Conservation (phyloP, 129 eudicot species). For the Calendula officinalis region DNA sequence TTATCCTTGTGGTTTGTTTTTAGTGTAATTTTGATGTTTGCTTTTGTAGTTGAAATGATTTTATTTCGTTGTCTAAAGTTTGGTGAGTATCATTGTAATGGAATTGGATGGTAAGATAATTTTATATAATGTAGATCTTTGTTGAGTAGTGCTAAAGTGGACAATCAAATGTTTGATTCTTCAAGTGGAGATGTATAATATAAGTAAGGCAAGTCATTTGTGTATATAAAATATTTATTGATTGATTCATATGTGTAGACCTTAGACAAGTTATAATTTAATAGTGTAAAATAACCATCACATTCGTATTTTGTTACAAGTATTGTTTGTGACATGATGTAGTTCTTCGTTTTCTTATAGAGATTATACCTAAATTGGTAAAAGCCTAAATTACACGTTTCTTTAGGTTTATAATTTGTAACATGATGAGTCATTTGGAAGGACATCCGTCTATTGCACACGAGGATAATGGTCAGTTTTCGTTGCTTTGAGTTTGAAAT, state of each 20-base stretch:
- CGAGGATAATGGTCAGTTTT: too few species aligned
- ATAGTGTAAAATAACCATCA: too few species aligned
- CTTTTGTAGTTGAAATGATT: not conserved
- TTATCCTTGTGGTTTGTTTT: not conserved
- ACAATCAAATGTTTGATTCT: not conserved
- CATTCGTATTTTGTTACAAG: too few species aligned
- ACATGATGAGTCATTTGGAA: too few species aligned
- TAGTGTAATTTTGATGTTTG: not conserved
- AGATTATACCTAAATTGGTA: too few species aligned
- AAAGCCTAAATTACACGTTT: too few species aligned
- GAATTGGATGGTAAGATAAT: not conserved
- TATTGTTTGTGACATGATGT: too few species aligned
- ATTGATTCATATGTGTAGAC: not conserved
- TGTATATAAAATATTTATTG: not conserved
- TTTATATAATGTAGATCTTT: conserved; percentile 2
- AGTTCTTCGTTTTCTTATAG: too few species aligned
- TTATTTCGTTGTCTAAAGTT: not conserved
- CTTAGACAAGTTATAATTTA: not conserved
- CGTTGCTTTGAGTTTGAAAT: too few species aligned
- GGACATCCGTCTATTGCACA: too few species aligned
- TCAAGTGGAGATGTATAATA: not conserved
- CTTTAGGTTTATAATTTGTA: too few species aligned
- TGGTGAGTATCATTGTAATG: conserved; percentile 7
- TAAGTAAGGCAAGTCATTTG: not conserved
- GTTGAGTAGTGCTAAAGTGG: conserved; percentile 6